Percentiles rank a stretch among this genome's conserved stretches.
Evolutionary conservation across 139 green algal genomes (phyloP).

Genomic region (Prasinococcaceae sp.): DNA sequence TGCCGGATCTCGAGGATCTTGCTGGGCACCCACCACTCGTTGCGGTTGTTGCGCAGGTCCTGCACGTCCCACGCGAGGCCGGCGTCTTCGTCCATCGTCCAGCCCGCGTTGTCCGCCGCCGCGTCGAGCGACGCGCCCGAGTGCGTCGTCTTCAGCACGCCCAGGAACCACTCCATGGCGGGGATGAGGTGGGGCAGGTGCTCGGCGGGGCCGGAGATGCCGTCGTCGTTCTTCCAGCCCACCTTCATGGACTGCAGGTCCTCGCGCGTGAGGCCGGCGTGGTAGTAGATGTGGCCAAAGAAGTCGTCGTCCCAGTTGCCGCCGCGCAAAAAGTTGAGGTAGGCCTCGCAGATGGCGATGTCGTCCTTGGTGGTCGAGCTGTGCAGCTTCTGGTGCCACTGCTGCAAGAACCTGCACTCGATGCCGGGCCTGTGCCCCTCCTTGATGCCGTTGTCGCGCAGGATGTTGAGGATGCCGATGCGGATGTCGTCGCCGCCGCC

Average conservation of each 20-base stretch:
- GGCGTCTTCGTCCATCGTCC: slow-evolving; percentile 15
- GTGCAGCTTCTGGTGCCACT: slow-evolving; percentile 94
- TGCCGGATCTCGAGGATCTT: slow-evolving; percentile 72
- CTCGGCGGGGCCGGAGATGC: slow-evolving; percentile 14
- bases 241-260: slow-evolving; percentile 36
- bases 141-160: slow-evolving; percentile 69
- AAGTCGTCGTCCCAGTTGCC: slow-evolving; percentile 30
- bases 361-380: slow-evolving; percentile 53
- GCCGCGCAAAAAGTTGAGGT: slow-evolving; percentile 57
- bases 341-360: slow-evolving; percentile 66
- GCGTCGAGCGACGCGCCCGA: slow-evolving; percentile 67
- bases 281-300: slow-evolving; percentile 43
- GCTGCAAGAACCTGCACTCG: slow-evolving; percentile 71
- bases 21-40: slow-evolving; percentile 76
- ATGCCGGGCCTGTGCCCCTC: slow-evolving; percentile 43
- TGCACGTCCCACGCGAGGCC: slow-evolving; percentile 27
- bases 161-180: slow-evolving; percentile 69
- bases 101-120: slow-evolving; percentile 43
- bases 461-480: slow-evolving; percentile 84
- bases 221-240: slow-evolving; percentile 19
- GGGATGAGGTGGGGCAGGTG: slow-evolving; percentile 80
- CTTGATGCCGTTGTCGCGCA: slow-evolving; percentile 73
- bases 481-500: slow-evolving; percentile 78
- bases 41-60: slow-evolving; percentile 62
- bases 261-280: slow-evolving; percentile 48